Evolutionary conservation across 176 grass and related monocot genomes (phyloP).

Genomic region (Puya raimondii): DNA sequence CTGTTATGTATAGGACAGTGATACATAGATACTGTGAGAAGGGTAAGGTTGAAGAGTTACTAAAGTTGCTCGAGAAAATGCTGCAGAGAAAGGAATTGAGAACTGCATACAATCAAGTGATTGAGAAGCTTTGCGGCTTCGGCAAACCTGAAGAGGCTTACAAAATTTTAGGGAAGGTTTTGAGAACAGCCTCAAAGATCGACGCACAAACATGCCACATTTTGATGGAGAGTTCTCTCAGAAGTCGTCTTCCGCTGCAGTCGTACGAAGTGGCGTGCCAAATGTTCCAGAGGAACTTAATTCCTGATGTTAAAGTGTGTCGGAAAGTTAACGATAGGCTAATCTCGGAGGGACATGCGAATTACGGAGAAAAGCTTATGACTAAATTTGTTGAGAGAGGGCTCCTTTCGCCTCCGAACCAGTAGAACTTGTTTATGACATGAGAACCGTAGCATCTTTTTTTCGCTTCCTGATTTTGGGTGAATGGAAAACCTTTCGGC

Average conservation of each 20-base stretch:
- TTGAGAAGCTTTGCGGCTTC: slow-evolving; percentile 76
- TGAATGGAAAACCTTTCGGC: neutral
- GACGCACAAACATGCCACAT: slow-evolving; percentile 66
- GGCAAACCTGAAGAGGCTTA: slow-evolving; percentile 68
- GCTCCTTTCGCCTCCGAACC: slow-evolving; percentile 29
- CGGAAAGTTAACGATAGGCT: slow-evolving; percentile 46
- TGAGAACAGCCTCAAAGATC: slow-evolving; percentile 68
- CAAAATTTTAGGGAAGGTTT: slow-evolving; percentile 55
- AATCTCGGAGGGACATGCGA: slow-evolving; percentile 24
- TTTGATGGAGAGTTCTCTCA: slow-evolving; percentile 73
- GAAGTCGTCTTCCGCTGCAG: slow-evolving; percentile 37
- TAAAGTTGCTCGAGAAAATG: slow-evolving; percentile 72
- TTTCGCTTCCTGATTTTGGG: neutral
- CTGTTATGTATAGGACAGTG: slow-evolving; percentile 79
- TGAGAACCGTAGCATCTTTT: neutral
- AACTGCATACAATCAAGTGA: slow-evolving; percentile 75
- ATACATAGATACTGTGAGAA: slow-evolving; percentile 86
- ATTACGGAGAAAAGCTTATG: slow-evolving; percentile 48
- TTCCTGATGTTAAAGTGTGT: slow-evolving; percentile 71
- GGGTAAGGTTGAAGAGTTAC: slow-evolving; percentile 58
- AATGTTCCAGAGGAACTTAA: slow-evolving; percentile 71
- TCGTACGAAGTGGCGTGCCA: slow-evolving; percentile 77
- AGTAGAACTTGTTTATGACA: slow-evolving; percentile 22
- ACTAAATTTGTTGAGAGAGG: slow-evolving; percentile 84
- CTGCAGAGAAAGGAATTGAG: slow-evolving; percentile 45